phyloP scores from a whole-genome alignment of 352 stramenopile genomes.

The Phytophthora boehmeriae region DNA sequence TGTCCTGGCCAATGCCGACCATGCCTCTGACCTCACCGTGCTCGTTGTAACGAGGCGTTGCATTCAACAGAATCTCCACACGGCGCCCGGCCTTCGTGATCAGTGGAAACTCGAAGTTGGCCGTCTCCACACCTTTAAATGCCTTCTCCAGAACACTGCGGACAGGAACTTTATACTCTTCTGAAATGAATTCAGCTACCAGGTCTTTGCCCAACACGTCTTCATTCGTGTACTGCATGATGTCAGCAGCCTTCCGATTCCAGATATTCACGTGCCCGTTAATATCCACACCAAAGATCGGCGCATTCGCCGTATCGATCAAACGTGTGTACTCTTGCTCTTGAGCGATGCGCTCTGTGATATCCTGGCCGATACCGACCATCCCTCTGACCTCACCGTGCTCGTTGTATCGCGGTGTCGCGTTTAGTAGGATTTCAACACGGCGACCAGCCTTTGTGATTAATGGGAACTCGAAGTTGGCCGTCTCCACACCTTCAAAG shows the following conservation, averaged over 20 bases:
- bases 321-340: slow-evolving; percentile 23
- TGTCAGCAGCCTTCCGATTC: slow-evolving; percentile 54
- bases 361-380: slow-evolving; percentile 30
- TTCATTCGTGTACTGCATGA: slow-evolving; percentile 51
- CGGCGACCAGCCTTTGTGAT: slow-evolving; percentile 20
- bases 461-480: slow-evolving; percentile 12
- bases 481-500: too few relatives aligned
- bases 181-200: slow-evolving; percentile 47
- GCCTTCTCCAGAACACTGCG: slow-evolving; percentile 35
- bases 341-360: slow-evolving; percentile 24
- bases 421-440: slow-evolving; percentile 25
- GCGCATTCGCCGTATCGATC: slow-evolving; percentile 56
- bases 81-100: slow-evolving; percentile 20
- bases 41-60: slow-evolving; percentile 42
- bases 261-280: slow-evolving; percentile 59
- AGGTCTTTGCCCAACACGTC: slow-evolving; percentile 50
- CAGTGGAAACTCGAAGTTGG: slow-evolving; percentile 6
- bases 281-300: slow-evolving; percentile 45
- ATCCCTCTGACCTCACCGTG: slow-evolving; percentile 23
- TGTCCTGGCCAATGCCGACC: slow-evolving; percentile 5
- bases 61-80: slow-evolving; percentile 48
- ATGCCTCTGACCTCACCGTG: slow-evolving; percentile 27
- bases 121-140: slow-evolving; percentile 7
- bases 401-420: slow-evolving; percentile 20
- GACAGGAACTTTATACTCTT: slow-evolving; percentile 59